Base-by-base conservation (phyloP, 2,329 filamentous ascomycete genomes). In the Exophiala oligosperma region DNA sequence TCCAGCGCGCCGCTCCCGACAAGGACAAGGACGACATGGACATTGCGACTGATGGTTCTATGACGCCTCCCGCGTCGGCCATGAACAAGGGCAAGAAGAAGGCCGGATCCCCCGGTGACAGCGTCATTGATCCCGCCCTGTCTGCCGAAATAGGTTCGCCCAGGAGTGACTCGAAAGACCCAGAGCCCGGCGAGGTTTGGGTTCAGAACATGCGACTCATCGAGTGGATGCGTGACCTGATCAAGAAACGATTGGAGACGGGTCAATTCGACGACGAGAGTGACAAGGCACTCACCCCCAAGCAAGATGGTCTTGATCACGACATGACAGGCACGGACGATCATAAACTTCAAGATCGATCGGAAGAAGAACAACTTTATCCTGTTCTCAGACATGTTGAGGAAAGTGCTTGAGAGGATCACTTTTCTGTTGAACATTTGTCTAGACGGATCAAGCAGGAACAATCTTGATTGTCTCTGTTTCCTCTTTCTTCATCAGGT, bases 181-280 rank as follows among this genome's bases (percentile, higher is more conserved):
- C 67, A 6, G 68, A 70, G 9, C 67, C 68, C 5, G 69, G 71
- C 24, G 71, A 73, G 54, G 72, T 72, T 12, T 87, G 84, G 84
- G 80, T 87, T 8, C 82, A 85, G 69, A 85, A 86, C 71, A 83
- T 85, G 54, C 81, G 84, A n/a, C 77, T 84, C 8, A 82, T 87
- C 29, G 84, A 87, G 72, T 77, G 79, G 51, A 76, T 87, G 37
- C 78, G 84, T 44, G 78, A 79, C 21, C 82, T 81, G 70, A 78
- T 87, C 64, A 79, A 80, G 55, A 77, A 81, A 49, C 76, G 81
- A 52, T 73, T 87, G 23, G 77, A 82, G 59, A 72, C 74, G 41
- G 79, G 79, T 37, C 81, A 84, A 37, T 85, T 73, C 56, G 76
- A 73, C 7, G 56, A 66, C 8, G 32, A 35, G 7, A 56, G 66